Evolutionary conservation across 163 green algal species (phyloP).

Genomic region (Chlamydomonas reinhardtii): DNA sequence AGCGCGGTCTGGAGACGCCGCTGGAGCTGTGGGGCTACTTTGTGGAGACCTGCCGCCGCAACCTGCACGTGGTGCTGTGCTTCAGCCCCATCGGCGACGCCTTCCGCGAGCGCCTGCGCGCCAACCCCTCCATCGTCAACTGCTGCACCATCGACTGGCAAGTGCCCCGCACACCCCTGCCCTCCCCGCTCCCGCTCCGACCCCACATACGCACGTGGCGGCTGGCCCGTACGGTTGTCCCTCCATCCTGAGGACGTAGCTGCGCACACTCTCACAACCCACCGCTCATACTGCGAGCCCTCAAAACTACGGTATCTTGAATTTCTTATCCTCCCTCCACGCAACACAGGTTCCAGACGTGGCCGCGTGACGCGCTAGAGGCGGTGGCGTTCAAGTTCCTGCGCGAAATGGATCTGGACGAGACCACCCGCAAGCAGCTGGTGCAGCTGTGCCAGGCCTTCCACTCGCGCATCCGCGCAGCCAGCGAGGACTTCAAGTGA

Average conservation of each 20-base stretch:
- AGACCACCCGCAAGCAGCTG: conserved; percentile 53
- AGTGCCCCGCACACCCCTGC: not conserved
- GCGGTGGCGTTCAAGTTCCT: conserved; percentile 86
- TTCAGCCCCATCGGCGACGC: conserved; percentile 81
- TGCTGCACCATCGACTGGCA: conserved; percentile 93
- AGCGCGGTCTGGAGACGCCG: conserved; percentile 78
- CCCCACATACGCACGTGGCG: no score
- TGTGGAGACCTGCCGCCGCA: conserved; percentile 68
- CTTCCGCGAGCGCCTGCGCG: conserved; percentile 85
- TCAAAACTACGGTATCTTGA: no score
- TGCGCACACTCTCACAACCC: no score
- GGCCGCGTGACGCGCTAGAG: conserved; percentile 86
- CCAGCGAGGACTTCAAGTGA: conserved; percentile 71
- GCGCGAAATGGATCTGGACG: conserved; percentile 76
- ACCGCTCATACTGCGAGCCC: no score
- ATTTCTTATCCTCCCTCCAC: no score
- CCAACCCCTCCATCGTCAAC: conserved; percentile 88
- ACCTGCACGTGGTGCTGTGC: conserved; percentile 87
- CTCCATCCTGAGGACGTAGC: no score
- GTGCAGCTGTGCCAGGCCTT: conserved; percentile 67
- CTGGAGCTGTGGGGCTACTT: conserved; percentile 88
- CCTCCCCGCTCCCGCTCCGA: no score
- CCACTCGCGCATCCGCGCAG: conserved; percentile 56
- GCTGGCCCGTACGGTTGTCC: no score
- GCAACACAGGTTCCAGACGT: conserved; percentile 61